Evolutionary conservation across 2,329 filamentous ascomycete species (phyloP).

Genomic region (Cladosporium sp.): DNA sequence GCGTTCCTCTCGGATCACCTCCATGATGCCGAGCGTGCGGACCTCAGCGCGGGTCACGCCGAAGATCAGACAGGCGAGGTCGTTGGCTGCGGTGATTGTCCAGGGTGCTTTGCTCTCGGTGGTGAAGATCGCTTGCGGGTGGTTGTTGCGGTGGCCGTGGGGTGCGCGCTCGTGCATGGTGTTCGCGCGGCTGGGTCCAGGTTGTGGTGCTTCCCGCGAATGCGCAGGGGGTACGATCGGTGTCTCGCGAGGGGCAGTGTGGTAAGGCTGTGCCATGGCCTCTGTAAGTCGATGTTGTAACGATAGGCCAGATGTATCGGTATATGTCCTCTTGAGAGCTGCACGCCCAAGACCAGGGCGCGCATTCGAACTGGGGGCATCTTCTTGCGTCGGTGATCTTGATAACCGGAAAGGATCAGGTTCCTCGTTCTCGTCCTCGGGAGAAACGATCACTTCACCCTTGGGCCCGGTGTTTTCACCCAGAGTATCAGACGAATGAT

Average conservation of each 20-base stretch:
- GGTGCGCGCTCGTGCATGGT: conserved; percentile 37
- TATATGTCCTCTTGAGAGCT: conserved; percentile 74
- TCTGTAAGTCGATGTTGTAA: conserved; percentile 81
- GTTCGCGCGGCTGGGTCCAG: conserved; percentile 27
- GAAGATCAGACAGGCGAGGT: conserved; percentile 94
- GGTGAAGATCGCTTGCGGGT: conserved; percentile 95
- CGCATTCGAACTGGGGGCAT: conserved; percentile 38
- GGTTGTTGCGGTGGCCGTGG: conserved; percentile 86
- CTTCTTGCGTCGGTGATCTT: conserved; percentile 8
- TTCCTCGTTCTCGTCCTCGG: conserved; percentile 1
- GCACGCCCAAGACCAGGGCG: conserved; percentile 18
- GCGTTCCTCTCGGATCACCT: conserved; percentile 86
- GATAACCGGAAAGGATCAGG: conserved; percentile 2
- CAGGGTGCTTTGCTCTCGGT: conserved; percentile 87
- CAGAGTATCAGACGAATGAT: conserved; percentile 18
- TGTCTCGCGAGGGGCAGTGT: conserved; percentile 47
- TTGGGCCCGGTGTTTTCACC: not conserved
- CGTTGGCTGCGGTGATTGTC: conserved; percentile 95
- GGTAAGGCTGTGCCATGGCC: conserved; percentile 74
- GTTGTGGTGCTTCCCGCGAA: conserved; percentile 22
- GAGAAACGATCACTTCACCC: conserved; percentile 3
- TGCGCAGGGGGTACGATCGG: conserved; percentile 30
- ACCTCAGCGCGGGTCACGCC: conserved; percentile 97
- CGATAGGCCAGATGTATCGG: conserved; percentile 68
- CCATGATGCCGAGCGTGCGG: conserved; percentile 86